Evolutionary conservation across 352 stramenopile genomes (phyloP), one percentile per base, ranked within the genome.

Genomic region (Thalassiosira sp.): DNA sequence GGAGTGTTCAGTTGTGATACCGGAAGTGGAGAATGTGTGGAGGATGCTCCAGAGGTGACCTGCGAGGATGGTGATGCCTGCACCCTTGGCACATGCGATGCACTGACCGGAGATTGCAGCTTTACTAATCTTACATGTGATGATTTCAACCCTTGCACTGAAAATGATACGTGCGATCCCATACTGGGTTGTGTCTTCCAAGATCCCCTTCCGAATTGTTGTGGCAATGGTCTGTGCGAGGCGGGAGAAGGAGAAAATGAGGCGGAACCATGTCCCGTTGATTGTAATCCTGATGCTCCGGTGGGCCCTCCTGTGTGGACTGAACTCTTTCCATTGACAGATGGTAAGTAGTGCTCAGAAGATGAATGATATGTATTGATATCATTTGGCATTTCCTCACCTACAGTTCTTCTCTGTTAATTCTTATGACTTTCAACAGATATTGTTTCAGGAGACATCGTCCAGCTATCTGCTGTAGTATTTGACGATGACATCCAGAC

Each of bases 401-500:
- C n/a, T n/a, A n/a, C n/a, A n/a, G 20, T 11, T 53, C 16, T 25
- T 25, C 45, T 25, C 16, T 53, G 45, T 8, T 53, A 5, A 25
- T 25, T 11, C 45, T 25, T 53, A 53, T 53, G n/a, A n/a, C n/a
- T 25, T 53, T 25, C 45, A 5, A 53, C 11, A 53, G 45, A 53
- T 25, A 25, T 25, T 25, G 5, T 11, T 25, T 53, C 45, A 20
- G 52, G 28, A 24, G 28, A 27, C 27, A 60, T 24, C 13, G 22
- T 60, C 52, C 3, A 20, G 11, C 20, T 60, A 16, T 42, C 2
- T 3, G 52, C 52, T 5, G 22, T n/a, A 15, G 52, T 60, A 22
- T 60, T 60, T 43, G 52, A 60, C 18, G 22, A 60, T 60, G 52
- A 60, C 6, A 42, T 60, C 7, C 31, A 18, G 8, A 42, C 11